Percentiles rank a stretch among this genome's conserved stretches.
These are phyloP conservation scores for Phlegmacium glaucopus DNA, from an alignment of 768 basidiomycete species.

Conservation along the genomic window DNA sequence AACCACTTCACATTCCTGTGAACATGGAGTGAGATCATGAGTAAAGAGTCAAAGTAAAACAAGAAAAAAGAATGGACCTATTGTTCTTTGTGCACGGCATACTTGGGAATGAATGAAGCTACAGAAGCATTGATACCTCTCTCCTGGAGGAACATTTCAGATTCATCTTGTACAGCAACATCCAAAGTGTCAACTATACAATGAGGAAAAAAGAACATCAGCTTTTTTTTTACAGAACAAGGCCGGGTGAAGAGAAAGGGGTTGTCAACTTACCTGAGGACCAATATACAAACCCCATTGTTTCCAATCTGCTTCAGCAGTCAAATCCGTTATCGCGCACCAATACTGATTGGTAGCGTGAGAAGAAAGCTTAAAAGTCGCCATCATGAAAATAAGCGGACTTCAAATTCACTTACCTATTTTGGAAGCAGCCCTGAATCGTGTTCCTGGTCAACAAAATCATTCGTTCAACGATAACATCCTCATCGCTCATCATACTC, in stretches of 20 bases:
- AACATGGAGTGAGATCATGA: slow-evolving; percentile 1
- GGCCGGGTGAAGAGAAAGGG: slow-evolving; percentile 1
- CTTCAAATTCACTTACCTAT: too few relatives aligned
- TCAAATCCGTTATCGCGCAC: too few relatives aligned
- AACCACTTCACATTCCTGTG: slow-evolving; percentile 95
- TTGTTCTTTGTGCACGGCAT: slow-evolving; percentile 90
- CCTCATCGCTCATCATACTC: too few relatives aligned
- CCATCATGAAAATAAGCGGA: too few relatives aligned
- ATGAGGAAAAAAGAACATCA: too few relatives aligned
- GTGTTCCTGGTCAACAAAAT: too few relatives aligned
- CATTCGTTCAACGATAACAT: too few relatives aligned
- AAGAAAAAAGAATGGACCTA: slow-evolving; percentile 48
- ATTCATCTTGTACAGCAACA: too few relatives aligned
- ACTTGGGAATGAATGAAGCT: slow-evolving; percentile 86
- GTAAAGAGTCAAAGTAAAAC: slow-evolving; percentile 4
- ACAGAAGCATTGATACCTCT: slow-evolving; percentile 82
- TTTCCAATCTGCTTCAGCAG: slow-evolving; percentile 91
- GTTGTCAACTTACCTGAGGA: slow-evolving; percentile 66
- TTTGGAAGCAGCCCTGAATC: too few relatives aligned
- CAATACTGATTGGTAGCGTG: slow-evolving; percentile 58
- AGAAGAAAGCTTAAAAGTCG: too few relatives aligned
- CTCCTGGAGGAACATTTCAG: slow-evolving; percentile 86
- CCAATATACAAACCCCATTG: slow-evolving; percentile 90
- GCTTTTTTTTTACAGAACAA: background rate
- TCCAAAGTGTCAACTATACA: slow-evolving; percentile 91